Evolutionary conservation across 78 protist genomes (phyloP).

Genomic region (Corallochytrium limacisporum): DNA sequence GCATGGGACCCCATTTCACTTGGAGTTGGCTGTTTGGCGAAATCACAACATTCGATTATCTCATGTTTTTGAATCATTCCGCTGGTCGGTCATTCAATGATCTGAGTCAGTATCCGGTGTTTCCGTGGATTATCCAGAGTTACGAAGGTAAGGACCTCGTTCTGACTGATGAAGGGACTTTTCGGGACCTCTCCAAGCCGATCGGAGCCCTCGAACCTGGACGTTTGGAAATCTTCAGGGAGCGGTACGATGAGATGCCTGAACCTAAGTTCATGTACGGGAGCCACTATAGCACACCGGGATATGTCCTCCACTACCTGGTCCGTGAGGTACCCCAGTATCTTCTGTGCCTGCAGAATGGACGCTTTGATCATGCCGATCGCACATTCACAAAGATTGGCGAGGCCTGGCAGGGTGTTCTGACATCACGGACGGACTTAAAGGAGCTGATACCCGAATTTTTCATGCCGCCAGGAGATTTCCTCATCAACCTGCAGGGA

Average conservation of each 20-base stretch:
- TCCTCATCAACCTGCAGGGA: conserved; percentile 29
- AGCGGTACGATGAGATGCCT: conserved; percentile 57
- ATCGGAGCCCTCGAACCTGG: conserved; percentile 71
- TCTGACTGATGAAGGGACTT: conserved; percentile 24
- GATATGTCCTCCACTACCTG: conserved; percentile 68
- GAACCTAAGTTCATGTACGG: conserved; percentile 76
- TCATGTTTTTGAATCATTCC: conserved; percentile 56
- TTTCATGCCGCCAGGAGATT: conserved; percentile 16
- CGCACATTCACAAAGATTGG: conserved; percentile 73
- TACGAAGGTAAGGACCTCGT: conserved; percentile 24
- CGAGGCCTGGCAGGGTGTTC: conserved; percentile 56
- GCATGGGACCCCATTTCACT: no score
- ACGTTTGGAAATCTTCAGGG: conserved; percentile 39
- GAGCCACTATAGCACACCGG: conserved; percentile 88
- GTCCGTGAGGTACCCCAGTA: conserved; percentile 77
- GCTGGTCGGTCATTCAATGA: conserved; percentile 77
- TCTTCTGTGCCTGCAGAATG: conserved; percentile 69
- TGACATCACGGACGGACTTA: conserved; percentile 39
- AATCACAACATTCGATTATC: conserved; percentile 69
- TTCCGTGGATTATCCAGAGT: conserved; percentile 61
- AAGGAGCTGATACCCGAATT: conserved; percentile 90
- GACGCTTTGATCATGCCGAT: conserved; percentile 73
- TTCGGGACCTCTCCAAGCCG: conserved; percentile 75
- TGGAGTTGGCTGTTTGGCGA: conserved; percentile 60
- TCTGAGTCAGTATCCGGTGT: conserved; percentile 75